phyloP scores from a whole-genome alignment of 768 basidiomycete genomes.

The Amanita rubescens region DNA sequence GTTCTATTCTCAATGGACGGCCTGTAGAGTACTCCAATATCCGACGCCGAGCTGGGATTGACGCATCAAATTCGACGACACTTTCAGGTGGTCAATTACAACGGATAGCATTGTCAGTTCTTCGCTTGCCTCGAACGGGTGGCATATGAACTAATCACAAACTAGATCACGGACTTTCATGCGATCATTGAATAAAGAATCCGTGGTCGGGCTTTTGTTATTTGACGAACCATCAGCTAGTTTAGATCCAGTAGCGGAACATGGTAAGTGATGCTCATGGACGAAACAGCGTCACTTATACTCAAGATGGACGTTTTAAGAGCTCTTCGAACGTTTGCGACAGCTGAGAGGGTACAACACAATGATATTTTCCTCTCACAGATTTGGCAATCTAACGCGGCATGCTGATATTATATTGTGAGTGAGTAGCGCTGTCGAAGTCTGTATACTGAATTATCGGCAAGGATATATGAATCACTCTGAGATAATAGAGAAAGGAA shows the following conservation, averaged over 20 bases:
- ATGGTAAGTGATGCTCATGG: constrained; percentile 31
- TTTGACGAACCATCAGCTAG: constrained; percentile 73
- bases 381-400: constrained; percentile 63
- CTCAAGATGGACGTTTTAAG: constrained; percentile 18
- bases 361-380: constrained; percentile 76
- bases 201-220: constrained; percentile 48
- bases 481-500: constrained; percentile 54
- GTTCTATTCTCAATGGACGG: constrained; percentile 58
- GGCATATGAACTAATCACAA: background rate
- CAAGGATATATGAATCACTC: constrained; percentile 67
- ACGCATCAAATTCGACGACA: constrained; percentile 20
- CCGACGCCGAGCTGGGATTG: constrained; percentile 39
- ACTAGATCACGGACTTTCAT: constrained; percentile 61
- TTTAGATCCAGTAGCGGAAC: constrained; percentile 70
- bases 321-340: constrained; percentile 66
- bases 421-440: constrained; percentile 13
- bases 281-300: background rate
- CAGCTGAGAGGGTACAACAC: constrained; percentile 66
- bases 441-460: background rate
- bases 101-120: constrained; percentile 59
- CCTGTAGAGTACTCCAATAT: constrained; percentile 44
- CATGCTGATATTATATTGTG: constrained; percentile 67
- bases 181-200: constrained; percentile 48
- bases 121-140: background rate
- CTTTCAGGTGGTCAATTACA: constrained; percentile 75